Base-by-base conservation (phyloP, 139 green algal genomes). In the Chlamydomonas sphaeroides region DNA sequence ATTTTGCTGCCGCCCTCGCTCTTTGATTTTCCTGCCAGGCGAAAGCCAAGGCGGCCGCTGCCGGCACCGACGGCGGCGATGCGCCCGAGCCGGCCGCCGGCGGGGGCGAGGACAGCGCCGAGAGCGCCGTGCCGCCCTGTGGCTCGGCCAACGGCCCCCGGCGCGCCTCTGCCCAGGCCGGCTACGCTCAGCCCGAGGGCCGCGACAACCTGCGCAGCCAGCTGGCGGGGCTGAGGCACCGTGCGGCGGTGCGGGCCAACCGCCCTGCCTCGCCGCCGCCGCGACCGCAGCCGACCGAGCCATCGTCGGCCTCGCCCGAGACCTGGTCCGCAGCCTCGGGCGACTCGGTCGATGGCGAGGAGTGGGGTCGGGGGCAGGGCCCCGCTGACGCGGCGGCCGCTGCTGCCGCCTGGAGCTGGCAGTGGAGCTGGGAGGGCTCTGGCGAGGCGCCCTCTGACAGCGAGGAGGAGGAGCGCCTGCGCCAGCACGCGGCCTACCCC, bases 171-270 rank as follows among this genome's bases (percentile, higher is more conserved):
- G n/a, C n/a, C n/a, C n/a, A n/a, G n/a, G 65, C 72, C 3, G 83
- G 39, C 39, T 72, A 33, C 49, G 42, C 62, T 39, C 61, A 73
- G 66, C 59, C 83, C 32, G 74, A 84, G 59, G 68, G 30, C 14
- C 32, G 68, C 26, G 56, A 51, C 6, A 82, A 71, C n/a, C 57
- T 91, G 48, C 68, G 80, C 26, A 79, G 59, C 18, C 87, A 91
- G 84, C 78, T 91, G 18, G 87, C 87, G 25, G 87, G 87, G 14
- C 76, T 91, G 5, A 65, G 87, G 21, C 87, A 91, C 36, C 80
- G 87, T 14, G 87, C 87, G 17, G 87, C 87, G 5, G 85, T 91
- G 30, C 84, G 87, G 32, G 65, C 77, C 7, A 66, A 84, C 65
- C 77, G 77, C 32, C 61, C 41, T 7, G 1, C 67, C 32, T 25